Percentiles rank a stretch among this genome's conserved stretches.
phyloP scores from a whole-genome alignment of 2,329 filamentous ascomycete species.

The Fusarium oligoseptatum region DNA sequence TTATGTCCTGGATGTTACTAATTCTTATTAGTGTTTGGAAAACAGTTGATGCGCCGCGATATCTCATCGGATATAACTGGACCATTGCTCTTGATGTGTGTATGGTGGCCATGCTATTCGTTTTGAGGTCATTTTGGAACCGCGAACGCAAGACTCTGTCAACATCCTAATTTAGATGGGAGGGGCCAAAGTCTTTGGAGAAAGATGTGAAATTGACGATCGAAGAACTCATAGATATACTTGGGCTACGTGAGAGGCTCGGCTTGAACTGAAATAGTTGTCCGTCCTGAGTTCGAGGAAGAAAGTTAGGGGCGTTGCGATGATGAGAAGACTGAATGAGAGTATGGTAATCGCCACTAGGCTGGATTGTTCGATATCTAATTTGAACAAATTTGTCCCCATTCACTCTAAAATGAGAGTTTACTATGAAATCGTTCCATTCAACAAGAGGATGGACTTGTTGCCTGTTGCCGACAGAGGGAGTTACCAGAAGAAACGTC shows the following conservation, averaged over 20 bases:
- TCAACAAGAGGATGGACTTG: too few species aligned
- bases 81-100: constrained; percentile 46
- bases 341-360: not conserved
- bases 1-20: not conserved
- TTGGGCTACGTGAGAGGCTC: not conserved
- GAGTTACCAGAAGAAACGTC: too few species aligned
- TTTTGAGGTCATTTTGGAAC: constrained; percentile 22
- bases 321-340: not conserved
- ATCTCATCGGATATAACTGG: constrained; percentile 54
- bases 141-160: constrained; percentile 9
- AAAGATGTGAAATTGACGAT: not conserved
- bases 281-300: not conserved
- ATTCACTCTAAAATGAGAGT: too few species aligned
- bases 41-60: constrained; percentile 53
- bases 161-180: not conserved
- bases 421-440: too few species aligned
- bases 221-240: not conserved
- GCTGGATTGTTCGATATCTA: too few species aligned
- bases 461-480: too few species aligned
- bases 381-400: too few species aligned
- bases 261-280: not conserved
- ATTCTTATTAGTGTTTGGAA: constrained; percentile 45
- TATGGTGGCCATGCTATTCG: constrained; percentile 38
- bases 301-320: not conserved
- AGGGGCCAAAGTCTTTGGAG: not conserved